Base-by-base conservation (phyloP, 805 yeast genomes). In the Teunomyces gatunensis region DNA sequence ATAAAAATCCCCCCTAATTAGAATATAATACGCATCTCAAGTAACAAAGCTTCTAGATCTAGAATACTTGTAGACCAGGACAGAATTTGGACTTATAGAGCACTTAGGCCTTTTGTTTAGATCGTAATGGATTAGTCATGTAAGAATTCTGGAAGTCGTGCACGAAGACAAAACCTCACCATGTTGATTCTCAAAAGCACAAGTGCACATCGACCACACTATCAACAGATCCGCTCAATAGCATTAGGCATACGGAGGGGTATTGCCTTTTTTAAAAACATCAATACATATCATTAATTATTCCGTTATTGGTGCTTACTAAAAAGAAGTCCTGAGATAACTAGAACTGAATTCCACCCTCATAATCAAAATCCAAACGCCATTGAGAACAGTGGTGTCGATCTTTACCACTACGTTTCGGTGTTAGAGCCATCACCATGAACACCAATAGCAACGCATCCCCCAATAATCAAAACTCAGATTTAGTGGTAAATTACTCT, bases 401-500 rank as follows among this genome's bases (percentile, higher is more conserved):
- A 37, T 21, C 40, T 37, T 21, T 23, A 15, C 29, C 40, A 37
- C 40, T 37, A 37, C 40, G 40, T 20, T 37, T 23, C 25, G 40
- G 40, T 37, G 40, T 11, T 21, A 21, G 43, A 21, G 43, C 28
- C 47, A 39, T 33, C 39, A 42, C 33, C 45, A 42, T 21, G 30
- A 25, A 42, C 30, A 32, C 23, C 28, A 32, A 20, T 10, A 42
- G 13, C 32, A 34, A 43, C 36, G n/a, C 23, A 27, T 25, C 39
- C 4, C 40, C 13, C 20, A 30, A 40, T 36, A 17, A 29, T 18
- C 44, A 17, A 37, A 34, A 37, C 15, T 21, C 40, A 20, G 40
- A 37, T 13, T 27, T 23, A 37, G 29, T 37, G 40, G 29, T 13
- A 37, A 37, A 37, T 23, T 37, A 37, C 40, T 37, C 40, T 23